phyloP scores from a whole-genome alignment of 306 rosid genomes.

The Trifolium subterraneum region DNA sequence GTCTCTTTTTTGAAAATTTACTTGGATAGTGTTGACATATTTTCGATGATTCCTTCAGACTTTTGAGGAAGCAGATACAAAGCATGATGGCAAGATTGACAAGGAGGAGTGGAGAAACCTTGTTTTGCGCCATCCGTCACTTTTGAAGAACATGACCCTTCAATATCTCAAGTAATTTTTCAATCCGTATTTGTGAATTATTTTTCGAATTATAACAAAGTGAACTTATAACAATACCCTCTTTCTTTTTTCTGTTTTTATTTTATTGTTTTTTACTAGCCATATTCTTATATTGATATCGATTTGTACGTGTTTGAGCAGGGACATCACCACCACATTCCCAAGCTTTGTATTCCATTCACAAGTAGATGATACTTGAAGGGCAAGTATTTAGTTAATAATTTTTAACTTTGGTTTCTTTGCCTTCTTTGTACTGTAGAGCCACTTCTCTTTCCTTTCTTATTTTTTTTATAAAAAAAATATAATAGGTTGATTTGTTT shows the following conservation, averaged over 20 bases:
- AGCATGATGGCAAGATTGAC: conserved; percentile 96
- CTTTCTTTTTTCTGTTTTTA: background rate
- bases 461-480: conserved; percentile 7
- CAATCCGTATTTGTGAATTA: conserved; percentile 13
- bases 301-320: conserved; percentile 48
- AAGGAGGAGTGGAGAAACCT: conserved; percentile 99
- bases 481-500: conserved; percentile 36
- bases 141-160: conserved; percentile 95
- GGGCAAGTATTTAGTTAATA: conserved; percentile 20
- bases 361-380: conserved; percentile 85
- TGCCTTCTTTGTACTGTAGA: conserved; percentile 34
- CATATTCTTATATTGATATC: conserved; percentile 18
- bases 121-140: conserved; percentile 92
- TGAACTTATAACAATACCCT: background rate
- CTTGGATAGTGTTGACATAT: background rate
- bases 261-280: background rate
- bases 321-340: conserved; percentile 95
- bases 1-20: background rate
- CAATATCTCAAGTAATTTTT: conserved; percentile 89
- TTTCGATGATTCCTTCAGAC: conserved; percentile 58
- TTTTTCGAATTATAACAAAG: background rate
- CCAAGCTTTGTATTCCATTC: conserved; percentile 96
- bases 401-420: conserved; percentile 27
- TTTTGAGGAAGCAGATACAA: conserved; percentile 98
- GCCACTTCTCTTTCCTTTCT: conserved; percentile 15